Conservation (phyloP, 2,329 filamentous ascomycete species). For the Fusarium udum region DNA sequence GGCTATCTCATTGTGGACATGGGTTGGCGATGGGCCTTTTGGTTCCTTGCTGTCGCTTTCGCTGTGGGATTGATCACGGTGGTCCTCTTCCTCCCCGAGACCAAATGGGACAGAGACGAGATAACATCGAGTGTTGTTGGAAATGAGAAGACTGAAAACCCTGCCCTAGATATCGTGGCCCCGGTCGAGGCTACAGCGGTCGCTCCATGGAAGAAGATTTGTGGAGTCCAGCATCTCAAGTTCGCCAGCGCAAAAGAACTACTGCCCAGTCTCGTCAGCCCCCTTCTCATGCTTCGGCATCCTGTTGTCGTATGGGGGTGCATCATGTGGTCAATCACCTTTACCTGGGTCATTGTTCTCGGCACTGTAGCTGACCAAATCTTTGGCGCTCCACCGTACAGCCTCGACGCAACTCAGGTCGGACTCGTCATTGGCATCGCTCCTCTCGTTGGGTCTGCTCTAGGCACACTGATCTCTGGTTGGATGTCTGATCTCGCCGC, state of each 20-base stretch:
- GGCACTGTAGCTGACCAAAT: neutral
- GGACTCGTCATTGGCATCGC: neutral
- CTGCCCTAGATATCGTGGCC: neutral
- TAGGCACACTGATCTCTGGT: neutral
- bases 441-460: neutral
- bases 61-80: neutral
- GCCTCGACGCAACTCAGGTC: neutral
- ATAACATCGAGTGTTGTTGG: neutral
- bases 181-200: neutral
- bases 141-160: neutral
- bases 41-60: neutral
- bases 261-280: neutral
- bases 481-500: constrained; percentile 1
- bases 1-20: constrained; percentile 2
- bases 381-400: constrained; percentile 1
- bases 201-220: neutral
- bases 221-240: neutral
- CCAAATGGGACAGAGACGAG: neutral
- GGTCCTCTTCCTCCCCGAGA: neutral
- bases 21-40: constrained; percentile 5
- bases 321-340: constrained; percentile 4
- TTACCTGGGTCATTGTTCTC: constrained; percentile 2
- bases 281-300: neutral
- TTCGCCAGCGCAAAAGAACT: neutral
- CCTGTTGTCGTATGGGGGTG: neutral